Percentiles rank a stretch among this genome's conserved stretches.
These are phyloP conservation scores for Prunus davidiana DNA, from an alignment of 306 rosid genomes.

Conservation along the genomic window DNA sequence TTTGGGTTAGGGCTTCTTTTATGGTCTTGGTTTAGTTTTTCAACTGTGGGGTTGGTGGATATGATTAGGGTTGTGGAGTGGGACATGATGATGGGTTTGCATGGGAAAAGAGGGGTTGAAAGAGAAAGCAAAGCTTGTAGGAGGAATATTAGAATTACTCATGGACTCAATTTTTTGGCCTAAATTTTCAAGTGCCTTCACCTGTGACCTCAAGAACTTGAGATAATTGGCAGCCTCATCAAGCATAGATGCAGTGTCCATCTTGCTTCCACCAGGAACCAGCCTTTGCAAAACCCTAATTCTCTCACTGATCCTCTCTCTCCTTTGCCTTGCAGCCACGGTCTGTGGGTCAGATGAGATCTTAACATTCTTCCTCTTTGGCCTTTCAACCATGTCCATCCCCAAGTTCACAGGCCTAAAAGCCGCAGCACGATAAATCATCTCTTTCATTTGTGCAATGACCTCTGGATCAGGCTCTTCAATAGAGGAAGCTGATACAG, in stretches of 20 bases:
- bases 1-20: slow-evolving; percentile 13
- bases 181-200: slow-evolving; percentile 65
- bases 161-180: slow-evolving; percentile 69
- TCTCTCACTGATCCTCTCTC: slow-evolving; percentile 83
- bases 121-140: slow-evolving; percentile 69
- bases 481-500: slow-evolving; percentile 28
- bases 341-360: slow-evolving; percentile 94
- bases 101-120: slow-evolving; percentile 87
- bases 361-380: slow-evolving; percentile 82
- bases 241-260: slow-evolving; percentile 99
- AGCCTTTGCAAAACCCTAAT: slow-evolving; percentile 83
- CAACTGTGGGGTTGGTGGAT: slow-evolving; percentile 34
- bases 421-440: slow-evolving; percentile 90
- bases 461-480: slow-evolving; percentile 86
- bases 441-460: slow-evolving; percentile 92
- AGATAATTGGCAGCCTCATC: slow-evolving; percentile 96
- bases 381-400: slow-evolving; percentile 58
- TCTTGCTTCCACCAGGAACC: slow-evolving; percentile 95
- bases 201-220: slow-evolving; percentile 79
- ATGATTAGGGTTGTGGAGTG: slow-evolving; percentile 41
- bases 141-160: slow-evolving; percentile 37
- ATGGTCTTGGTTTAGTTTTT: slow-evolving; percentile 2
- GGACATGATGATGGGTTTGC: slow-evolving; percentile 39
- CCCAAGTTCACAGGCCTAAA: slow-evolving; percentile 86
- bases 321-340: slow-evolving; percentile 91